Percentiles rank a stretch among this genome's conserved stretches.
phyloP scores from a whole-genome alignment of 2,329 filamentous ascomycete species.

The Domatiomyces catenatus region DNA sequence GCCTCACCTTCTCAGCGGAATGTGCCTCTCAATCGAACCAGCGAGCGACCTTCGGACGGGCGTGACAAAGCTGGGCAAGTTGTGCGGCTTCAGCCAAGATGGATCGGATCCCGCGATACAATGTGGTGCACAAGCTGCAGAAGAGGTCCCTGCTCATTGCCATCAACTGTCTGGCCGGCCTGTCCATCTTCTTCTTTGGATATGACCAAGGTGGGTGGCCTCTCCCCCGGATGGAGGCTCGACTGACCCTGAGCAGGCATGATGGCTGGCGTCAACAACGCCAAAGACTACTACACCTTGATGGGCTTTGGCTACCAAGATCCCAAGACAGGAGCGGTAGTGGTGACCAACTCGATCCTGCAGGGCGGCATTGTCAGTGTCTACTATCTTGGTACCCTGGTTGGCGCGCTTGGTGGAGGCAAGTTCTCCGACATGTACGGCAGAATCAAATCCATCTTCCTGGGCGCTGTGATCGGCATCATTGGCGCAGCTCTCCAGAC shows the following conservation, averaged over 20 bases:
- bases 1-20: not conserved
- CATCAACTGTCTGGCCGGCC: slow-evolving; percentile 47
- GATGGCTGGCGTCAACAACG: slow-evolving; percentile 43
- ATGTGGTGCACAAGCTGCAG: slow-evolving; percentile 39
- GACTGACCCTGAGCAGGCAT: not conserved
- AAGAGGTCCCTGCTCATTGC: slow-evolving; percentile 43
- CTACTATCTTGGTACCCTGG: slow-evolving; percentile 45
- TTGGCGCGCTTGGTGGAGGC: slow-evolving; percentile 49
- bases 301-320: slow-evolving; percentile 51
- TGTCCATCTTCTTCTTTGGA: slow-evolving; percentile 55
- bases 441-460: slow-evolving; percentile 47
- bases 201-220: slow-evolving; percentile 42
- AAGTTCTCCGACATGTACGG: slow-evolving; percentile 49
- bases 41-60: not conserved
- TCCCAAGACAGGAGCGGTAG: slow-evolving; percentile 29
- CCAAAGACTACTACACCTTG: slow-evolving; percentile 46
- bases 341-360: slow-evolving; percentile 43
- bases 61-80: not conserved
- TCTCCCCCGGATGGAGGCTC: not conserved
- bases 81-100: slow-evolving; percentile 17
- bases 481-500: slow-evolving; percentile 50
- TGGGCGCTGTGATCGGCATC: slow-evolving; percentile 43
- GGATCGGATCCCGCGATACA: slow-evolving; percentile 28
- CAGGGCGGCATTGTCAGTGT: slow-evolving; percentile 45
- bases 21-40: not conserved